Evolutionary conservation across 768 basidiomycete genomes (phyloP).

Genomic region (Ephemerocybe angulata): DNA sequence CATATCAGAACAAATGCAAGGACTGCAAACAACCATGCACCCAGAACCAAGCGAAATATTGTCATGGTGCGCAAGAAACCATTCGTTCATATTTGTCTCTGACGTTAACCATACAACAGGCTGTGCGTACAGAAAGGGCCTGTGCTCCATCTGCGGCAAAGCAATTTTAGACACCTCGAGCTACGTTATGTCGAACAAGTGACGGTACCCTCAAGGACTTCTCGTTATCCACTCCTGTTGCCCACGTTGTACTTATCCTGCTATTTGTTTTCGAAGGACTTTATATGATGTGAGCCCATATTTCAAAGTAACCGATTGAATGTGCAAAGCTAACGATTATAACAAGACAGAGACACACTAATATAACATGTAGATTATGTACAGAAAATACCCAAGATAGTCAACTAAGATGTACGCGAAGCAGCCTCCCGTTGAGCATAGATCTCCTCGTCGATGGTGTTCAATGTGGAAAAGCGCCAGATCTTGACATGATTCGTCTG

Average conservation of each 20-base stretch:
- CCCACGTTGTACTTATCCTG: background rate
- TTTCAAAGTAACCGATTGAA: background rate
- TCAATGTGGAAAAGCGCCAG: conserved; percentile 77
- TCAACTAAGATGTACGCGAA: background rate
- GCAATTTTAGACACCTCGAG: conserved; percentile 79
- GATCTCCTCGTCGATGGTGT: conserved; percentile 88
- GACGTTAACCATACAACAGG: conserved; percentile 38
- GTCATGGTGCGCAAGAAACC: conserved; percentile 59
- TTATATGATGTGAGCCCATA: background rate
- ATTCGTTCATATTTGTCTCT: conserved; percentile 9
- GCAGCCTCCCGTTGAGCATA: conserved; percentile 52
- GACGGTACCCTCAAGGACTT: conserved; percentile 14
- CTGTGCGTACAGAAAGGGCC: conserved; percentile 83
- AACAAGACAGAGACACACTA: too few species aligned
- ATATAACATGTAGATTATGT: too few species aligned
- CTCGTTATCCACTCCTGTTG: background rate
- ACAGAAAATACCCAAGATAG: background rate
- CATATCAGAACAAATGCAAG: conserved; percentile 83
- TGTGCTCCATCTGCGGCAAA: conserved; percentile 87
- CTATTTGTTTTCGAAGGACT: background rate
- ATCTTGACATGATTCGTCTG: conserved; percentile 78
- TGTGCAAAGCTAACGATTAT: background rate
- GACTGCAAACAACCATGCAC: conserved; percentile 82
- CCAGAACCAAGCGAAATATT: conserved; percentile 86
- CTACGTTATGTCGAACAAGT: conserved; percentile 85